Conservation (phyloP, 305 asterid species). For the Fraxinus albicans region DNA sequence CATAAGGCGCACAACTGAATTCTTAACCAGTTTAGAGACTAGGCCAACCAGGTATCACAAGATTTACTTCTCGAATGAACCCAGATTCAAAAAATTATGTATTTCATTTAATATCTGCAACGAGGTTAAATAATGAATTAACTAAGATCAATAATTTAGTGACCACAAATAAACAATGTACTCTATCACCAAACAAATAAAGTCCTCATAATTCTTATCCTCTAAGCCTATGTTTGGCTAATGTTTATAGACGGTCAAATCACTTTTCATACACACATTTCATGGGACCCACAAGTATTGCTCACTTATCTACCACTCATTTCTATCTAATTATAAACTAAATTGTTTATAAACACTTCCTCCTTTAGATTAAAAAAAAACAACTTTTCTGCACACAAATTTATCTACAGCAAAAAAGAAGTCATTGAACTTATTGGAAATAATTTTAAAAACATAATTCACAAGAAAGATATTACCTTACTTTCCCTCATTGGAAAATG, state of each 20-base stretch:
- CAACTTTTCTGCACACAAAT: not conserved
- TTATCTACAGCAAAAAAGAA: not conserved
- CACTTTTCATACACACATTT: not conserved
- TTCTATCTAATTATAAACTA: not conserved
- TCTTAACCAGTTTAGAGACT: not conserved
- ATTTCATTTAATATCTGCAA: not conserved
- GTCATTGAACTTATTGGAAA: not conserved
- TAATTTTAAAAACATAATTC: not conserved
- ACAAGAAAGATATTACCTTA: not conserved
- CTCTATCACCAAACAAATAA: not conserved
- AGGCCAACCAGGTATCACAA: not conserved
- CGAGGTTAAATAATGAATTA: not conserved
- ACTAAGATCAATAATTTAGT: not conserved
- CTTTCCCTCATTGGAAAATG: not conserved
- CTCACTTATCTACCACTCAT: not conserved
- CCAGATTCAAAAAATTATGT: not conserved
- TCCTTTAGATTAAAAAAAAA: not conserved
- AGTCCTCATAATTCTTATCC: constrained; percentile 1
- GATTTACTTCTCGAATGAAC: not conserved
- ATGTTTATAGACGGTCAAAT: not conserved
- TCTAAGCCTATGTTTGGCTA: not conserved
- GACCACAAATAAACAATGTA: not conserved
- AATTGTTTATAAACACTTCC: not conserved
- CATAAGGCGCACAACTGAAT: not conserved
- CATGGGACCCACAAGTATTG: not conserved